Base-by-base conservation (phyloP, 75 land plant genomes). In the Cunninghamia lanceolata region DNA sequence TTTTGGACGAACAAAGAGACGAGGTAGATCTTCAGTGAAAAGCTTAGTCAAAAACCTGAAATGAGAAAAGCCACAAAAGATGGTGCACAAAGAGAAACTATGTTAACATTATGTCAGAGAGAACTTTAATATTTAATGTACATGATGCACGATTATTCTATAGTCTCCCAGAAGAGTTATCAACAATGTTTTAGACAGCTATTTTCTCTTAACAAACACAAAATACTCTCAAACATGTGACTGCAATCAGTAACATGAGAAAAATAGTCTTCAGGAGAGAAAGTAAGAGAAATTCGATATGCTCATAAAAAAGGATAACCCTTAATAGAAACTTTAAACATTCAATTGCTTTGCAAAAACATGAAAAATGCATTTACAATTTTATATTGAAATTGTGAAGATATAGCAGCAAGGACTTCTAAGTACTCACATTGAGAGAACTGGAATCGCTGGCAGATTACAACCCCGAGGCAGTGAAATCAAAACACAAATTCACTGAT, bases 1-100 rank as follows among this genome's bases (percentile, higher is more conserved):
- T 85, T 95, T 98, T 76, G 99, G 99, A 35, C 97, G 96, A 54
- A 96, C 99, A 92, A 98, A 98, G 35, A 98, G 91, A 42, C 87
- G 90, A 86, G 99, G 99, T 53, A 98, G 93, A 89, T 98, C 99
- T 90, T 91, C 93, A 35, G 99, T 98, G 32, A 98, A 92, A 87
- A 98, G 95, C 88, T 98, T 94, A 47, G 95, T 95, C 93, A 98
- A 91, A 85, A 98, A 98, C 95, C 99, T 97, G 86, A 52, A 52
- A 50, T 52, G 71, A 34, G 4, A 50, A 39, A 50, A 7, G 16
- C n/a, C 85, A 25, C 30, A 66, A 84, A 36, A 84, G 28, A 38
- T 84, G 35, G 36, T 39, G 43, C 19, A 39, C 34, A 38, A 39
- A 77, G 46, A 85, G 47, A 39, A 17, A 35, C 9, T 14, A 32